Conservation (phyloP, 768 basidiomycete species). For the Naganishia antarctica region DNA sequence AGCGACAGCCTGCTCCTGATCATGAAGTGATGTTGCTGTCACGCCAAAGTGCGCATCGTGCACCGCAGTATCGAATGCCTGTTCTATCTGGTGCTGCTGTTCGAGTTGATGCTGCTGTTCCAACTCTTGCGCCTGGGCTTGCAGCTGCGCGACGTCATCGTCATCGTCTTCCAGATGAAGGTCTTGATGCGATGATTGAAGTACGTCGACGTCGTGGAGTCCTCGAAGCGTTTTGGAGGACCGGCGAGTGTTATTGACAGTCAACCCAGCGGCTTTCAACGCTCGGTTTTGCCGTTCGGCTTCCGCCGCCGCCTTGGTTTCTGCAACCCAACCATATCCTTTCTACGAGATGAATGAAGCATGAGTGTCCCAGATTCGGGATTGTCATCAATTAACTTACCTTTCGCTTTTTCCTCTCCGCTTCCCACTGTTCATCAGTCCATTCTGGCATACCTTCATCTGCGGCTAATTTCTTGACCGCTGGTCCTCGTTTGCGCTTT, state of each 20-base stretch:
- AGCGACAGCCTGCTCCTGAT: slow-evolving; percentile 15
- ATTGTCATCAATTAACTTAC: too few species aligned
- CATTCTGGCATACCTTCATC: slow-evolving; percentile 21
- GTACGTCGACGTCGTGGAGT: neutral
- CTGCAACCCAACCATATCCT: slow-evolving; percentile 27
- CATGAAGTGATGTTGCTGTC: slow-evolving; percentile 5
- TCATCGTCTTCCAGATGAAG: slow-evolving; percentile 8
- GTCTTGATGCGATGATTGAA: neutral
- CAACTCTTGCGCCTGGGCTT: slow-evolving; percentile 12
- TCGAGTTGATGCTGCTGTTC: slow-evolving; percentile 19
- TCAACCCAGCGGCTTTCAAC: slow-evolving; percentile 21
- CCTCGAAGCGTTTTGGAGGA: neutral
- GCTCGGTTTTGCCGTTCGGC: slow-evolving; percentile 25
- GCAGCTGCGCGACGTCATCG: slow-evolving; percentile 18
- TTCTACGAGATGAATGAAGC: too few species aligned
- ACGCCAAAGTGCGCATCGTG: slow-evolving; percentile 13
- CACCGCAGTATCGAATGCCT: slow-evolving; percentile 15
- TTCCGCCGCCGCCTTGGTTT: slow-evolving; percentile 30
- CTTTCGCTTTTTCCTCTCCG: slow-evolving; percentile 29
- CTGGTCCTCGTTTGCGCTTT: slow-evolving; percentile 25
- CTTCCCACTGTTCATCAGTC: slow-evolving; percentile 31
- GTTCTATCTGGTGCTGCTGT: slow-evolving; percentile 12
- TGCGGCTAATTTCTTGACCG: slow-evolving; percentile 29
- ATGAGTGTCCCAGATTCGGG: too few species aligned
- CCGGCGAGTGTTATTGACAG: neutral